phyloP scores from a whole-genome alignment of 345 rosid species.

The Salix arbutifolia region DNA sequence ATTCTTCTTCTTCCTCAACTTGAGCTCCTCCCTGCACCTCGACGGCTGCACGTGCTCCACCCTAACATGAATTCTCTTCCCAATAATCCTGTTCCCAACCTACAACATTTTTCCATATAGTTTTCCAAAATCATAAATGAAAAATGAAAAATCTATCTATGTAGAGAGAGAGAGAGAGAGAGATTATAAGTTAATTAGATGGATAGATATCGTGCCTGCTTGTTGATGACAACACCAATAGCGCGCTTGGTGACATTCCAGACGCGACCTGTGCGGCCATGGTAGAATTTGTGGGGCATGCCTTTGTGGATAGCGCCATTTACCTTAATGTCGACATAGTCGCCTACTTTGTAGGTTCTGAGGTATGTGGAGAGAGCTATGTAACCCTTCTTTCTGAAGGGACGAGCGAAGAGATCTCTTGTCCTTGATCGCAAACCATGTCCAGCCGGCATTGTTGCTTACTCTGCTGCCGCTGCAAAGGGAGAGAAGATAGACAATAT shows the following conservation, averaged over 20 bases:
- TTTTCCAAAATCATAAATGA: neutral
- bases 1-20: slow-evolving; percentile 44
- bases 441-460: slow-evolving; percentile 51
- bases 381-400: slow-evolving; percentile 70
- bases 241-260: slow-evolving; percentile 77
- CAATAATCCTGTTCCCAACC: slow-evolving; percentile 56
- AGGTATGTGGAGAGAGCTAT: slow-evolving; percentile 57
- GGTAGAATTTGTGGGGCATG: slow-evolving; percentile 74
- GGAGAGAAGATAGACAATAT: rapidly evolving
- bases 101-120: neutral
- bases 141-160: neutral
- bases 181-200: neutral
- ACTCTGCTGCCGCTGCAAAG: neutral
- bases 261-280: slow-evolving; percentile 65
- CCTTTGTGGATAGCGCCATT: slow-evolving; percentile 43
- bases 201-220: slow-evolving; percentile 36
- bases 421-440: slow-evolving; percentile 59
- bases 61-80: slow-evolving; percentile 60
- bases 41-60: slow-evolving; percentile 62
- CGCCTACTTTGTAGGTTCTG: slow-evolving; percentile 56
- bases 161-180: neutral
- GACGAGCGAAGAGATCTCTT: slow-evolving; percentile 52
- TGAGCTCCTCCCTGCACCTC: slow-evolving; percentile 53
- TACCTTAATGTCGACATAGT: slow-evolving; percentile 4
- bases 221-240: slow-evolving; percentile 64